Conservation (phyloP, 2,329 filamentous ascomycete genomes). For the Colletotrichum abscissum region DNA sequence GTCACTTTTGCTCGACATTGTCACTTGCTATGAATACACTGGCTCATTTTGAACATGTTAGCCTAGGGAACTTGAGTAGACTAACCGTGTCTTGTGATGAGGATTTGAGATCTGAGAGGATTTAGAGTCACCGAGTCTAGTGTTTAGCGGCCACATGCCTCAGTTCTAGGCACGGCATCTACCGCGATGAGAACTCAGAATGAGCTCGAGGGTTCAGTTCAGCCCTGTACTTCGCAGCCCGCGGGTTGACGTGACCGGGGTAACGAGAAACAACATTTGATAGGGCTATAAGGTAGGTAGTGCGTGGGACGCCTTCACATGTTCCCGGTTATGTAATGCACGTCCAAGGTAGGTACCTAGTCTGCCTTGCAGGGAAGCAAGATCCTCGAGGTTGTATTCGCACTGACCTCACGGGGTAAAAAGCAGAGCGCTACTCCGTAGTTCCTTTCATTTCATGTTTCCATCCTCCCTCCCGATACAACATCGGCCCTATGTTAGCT, state of each 20-base stretch:
- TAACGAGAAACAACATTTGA: background rate
- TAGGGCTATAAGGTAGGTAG: background rate
- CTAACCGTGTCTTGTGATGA: background rate
- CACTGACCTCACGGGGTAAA: background rate
- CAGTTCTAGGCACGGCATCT: background rate
- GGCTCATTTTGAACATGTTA: background rate
- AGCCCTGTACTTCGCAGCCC: background rate
- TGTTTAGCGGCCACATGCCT: background rate
- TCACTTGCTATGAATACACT: background rate
- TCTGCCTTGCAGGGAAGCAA: no score
- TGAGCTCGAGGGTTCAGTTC: background rate
- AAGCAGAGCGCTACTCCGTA: background rate
- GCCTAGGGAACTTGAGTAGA: background rate
- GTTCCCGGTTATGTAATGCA: background rate
- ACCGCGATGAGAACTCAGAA: background rate
- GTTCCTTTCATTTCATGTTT: background rate
- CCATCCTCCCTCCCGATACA: background rate
- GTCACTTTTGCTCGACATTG: background rate
- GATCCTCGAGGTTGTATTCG: background rate
- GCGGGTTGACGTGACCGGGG: background rate
- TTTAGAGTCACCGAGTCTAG: background rate
- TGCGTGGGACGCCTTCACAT: background rate
- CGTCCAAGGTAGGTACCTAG: no score
- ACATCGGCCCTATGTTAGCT: background rate
- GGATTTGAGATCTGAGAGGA: background rate